Percentiles rank a stretch among this genome's conserved stretches.
These are phyloP conservation scores for Fusarium floridanum DNA, from an alignment of 2,329 filamentous ascomycete genomes.

Conservation along the genomic window DNA sequence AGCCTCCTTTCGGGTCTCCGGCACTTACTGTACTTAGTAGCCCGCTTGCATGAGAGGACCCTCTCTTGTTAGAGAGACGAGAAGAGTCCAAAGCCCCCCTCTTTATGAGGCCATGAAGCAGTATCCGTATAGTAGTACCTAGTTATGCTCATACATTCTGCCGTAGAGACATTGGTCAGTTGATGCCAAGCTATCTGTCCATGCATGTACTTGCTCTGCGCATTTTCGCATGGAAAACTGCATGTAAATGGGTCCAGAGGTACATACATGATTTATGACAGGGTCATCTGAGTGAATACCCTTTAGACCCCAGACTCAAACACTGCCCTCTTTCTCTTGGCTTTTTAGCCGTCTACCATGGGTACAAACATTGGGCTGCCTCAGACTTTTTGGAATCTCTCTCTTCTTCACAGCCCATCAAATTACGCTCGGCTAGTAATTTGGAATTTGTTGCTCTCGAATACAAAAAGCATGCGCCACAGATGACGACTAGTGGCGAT, in stretches of 20 bases:
- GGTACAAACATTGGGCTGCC: conserved; percentile 17
- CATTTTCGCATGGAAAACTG: background rate
- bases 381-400: background rate
- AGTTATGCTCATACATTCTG: background rate
- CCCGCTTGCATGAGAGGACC: background rate
- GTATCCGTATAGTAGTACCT: background rate
- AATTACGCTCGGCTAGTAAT: background rate
- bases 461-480: conserved; percentile 29
- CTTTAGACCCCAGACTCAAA: background rate
- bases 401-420: background rate
- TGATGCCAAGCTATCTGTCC: background rate
- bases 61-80: background rate
- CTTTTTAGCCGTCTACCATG: background rate
- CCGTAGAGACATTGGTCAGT: background rate
- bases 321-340: conserved; percentile 1
- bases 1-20: conserved; percentile 26
- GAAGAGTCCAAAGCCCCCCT: background rate
- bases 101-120: background rate
- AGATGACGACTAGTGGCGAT: conserved; percentile 26
- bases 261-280: conserved; percentile 1
- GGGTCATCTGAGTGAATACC: background rate
- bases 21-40: background rate
- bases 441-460: background rate
- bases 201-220: background rate
- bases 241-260: conserved; percentile 1